Conservation (phyloP, 2,329 filamentous ascomycete species). For the Phoma sp. region DNA sequence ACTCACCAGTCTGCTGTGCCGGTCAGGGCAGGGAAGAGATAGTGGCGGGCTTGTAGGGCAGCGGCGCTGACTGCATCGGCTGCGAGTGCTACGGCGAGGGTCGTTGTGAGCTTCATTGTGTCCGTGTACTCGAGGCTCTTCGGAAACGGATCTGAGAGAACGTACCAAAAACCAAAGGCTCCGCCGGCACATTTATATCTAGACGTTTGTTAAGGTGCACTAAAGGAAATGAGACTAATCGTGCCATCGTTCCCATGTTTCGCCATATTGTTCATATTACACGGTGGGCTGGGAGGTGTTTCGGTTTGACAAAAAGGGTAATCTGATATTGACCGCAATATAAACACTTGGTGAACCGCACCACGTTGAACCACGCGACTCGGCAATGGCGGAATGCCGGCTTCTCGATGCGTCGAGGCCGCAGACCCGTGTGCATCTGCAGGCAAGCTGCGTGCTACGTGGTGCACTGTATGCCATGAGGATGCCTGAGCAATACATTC, state of each 20-base stretch:
- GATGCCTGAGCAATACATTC: neutral
- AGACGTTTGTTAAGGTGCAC: constrained; percentile 13
- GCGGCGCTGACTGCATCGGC: constrained; percentile 28
- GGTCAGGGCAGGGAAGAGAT: neutral
- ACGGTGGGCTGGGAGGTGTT: constrained; percentile 28
- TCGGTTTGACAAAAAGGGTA: constrained; percentile 23
- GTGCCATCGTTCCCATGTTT: constrained; percentile 2
- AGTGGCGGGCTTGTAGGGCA: constrained; percentile 37
- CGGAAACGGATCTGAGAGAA: neutral
- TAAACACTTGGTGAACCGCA: constrained; percentile 20
- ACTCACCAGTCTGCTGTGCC: neutral
- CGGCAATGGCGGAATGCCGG: constrained; percentile 24
- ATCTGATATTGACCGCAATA: constrained; percentile 31
- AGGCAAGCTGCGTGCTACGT: neutral
- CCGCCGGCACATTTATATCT: constrained; percentile 9
- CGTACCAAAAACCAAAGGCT: neutral
- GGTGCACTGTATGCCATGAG: neutral
- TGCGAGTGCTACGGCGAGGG: constrained; percentile 28
- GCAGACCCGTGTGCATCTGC: neutral
- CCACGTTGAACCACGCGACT: constrained; percentile 23
- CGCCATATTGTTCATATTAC: constrained; percentile 30
- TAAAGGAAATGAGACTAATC: constrained; percentile 10
- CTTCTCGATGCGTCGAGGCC: constrained; percentile 11
- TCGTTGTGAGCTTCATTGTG: constrained; percentile 36
- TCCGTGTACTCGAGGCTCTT: neutral